These are phyloP conservation scores for Corylus americana DNA, from an alignment of 306 rosid species.

Conservation along the genomic window DNA sequence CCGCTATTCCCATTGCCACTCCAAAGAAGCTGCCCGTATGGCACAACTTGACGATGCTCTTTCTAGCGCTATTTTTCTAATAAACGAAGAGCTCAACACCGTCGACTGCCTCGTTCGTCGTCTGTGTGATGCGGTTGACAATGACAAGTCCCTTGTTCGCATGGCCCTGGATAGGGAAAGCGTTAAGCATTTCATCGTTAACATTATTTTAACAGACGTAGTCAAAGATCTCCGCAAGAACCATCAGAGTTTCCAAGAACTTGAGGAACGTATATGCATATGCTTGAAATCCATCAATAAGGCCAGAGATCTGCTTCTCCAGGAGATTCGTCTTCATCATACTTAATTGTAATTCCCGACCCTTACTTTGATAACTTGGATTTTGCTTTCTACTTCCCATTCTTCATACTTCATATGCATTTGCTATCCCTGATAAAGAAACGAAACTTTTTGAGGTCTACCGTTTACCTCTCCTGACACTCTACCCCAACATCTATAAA, in stretches of 20 bases:
- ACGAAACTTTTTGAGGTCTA: not conserved
- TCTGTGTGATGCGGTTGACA: conserved; percentile 47
- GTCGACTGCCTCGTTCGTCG: conserved; percentile 54
- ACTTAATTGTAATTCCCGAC: conserved; percentile 17
- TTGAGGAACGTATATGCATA: conserved; percentile 52
- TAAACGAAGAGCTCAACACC: conserved; percentile 47
- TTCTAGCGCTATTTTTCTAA: conserved; percentile 40
- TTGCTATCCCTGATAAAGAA: not conserved
- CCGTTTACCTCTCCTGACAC: not conserved
- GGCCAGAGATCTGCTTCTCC: conserved; percentile 54
- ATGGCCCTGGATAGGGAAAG: conserved; percentile 52
- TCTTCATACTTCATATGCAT: conserved; percentile 7
- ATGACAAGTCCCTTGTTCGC: conserved; percentile 41
- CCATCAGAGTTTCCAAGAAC: conserved; percentile 41
- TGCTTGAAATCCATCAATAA: conserved; percentile 53
- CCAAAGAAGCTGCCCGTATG: conserved; percentile 15
- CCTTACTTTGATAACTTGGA: too few relatives aligned
- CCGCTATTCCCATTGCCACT: conserved; percentile 22
- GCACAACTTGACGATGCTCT: conserved; percentile 66
- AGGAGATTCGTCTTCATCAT: conserved; percentile 39
- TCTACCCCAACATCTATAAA: not conserved
- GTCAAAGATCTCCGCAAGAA: conserved; percentile 52
- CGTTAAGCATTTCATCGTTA: conserved; percentile 44
- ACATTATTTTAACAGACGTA: conserved; percentile 38
- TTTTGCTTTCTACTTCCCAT: not conserved